Percentiles rank a stretch among this genome's conserved stretches.
These are phyloP conservation scores for Nemania serpens DNA, from an alignment of 2,329 filamentous ascomycete genomes.

Conservation along the genomic window DNA sequence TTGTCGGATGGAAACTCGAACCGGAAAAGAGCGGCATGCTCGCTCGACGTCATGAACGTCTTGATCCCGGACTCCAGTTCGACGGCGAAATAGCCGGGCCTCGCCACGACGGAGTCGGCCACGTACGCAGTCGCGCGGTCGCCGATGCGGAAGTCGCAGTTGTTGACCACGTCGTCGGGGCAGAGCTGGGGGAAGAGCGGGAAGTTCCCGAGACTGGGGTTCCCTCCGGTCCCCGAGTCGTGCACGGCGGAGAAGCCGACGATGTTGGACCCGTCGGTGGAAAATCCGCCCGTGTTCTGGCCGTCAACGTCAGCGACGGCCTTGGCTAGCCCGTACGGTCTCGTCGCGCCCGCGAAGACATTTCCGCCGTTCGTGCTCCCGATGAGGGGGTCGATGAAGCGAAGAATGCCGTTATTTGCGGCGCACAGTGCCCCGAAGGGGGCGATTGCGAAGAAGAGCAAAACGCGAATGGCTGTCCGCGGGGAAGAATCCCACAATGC, in stretches of 20 bases:
- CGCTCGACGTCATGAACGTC: conserved; percentile 64
- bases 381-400: conserved; percentile 54
- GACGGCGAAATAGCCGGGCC: conserved; percentile 64
- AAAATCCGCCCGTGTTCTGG: conserved; percentile 51
- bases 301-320: conserved; percentile 57
- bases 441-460: conserved; percentile 23
- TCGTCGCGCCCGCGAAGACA: conserved; percentile 60
- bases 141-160: conserved; percentile 57
- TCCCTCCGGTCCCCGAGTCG: conserved; percentile 51
- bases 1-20: conserved; percentile 57
- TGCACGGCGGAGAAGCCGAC: conserved; percentile 56
- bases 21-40: conserved; percentile 64
- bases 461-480: conserved; percentile 1
- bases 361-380: conserved; percentile 61
- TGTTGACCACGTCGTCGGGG: conserved; percentile 54
- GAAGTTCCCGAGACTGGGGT: conserved; percentile 52
- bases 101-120: conserved; percentile 50
- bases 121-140: conserved; percentile 49
- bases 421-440: conserved; percentile 22
- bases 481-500: conserved; percentile 18
- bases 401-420: conserved; percentile 32
- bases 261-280: conserved; percentile 52
- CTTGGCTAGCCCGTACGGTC: conserved; percentile 62
- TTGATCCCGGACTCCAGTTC: conserved; percentile 56
- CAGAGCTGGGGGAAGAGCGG: conserved; percentile 52